Evolutionary conservation across 495 filamentous ascomycete genomes (phyloP).

Genomic region (Delitschia confertaspora): DNA sequence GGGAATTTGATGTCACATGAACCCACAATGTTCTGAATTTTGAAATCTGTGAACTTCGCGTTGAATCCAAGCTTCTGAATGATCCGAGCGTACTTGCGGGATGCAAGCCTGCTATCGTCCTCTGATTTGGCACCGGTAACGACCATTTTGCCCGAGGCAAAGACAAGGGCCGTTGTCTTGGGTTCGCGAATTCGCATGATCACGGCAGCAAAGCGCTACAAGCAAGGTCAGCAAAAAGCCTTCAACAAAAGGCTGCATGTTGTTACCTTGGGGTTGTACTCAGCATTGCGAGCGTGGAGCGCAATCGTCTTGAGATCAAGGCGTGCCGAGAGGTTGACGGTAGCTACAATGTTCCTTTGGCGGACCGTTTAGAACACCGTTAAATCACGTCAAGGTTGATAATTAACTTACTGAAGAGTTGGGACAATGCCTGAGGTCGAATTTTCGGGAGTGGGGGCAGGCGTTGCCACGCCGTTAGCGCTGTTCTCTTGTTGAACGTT

Average conservation of each 20-base stretch:
- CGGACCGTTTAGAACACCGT: slow-evolving; percentile 57
- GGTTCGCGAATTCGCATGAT: slow-evolving; percentile 99
- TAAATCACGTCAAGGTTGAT: slow-evolving; percentile 12
- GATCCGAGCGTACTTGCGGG: slow-evolving; percentile 96
- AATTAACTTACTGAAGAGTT: slow-evolving; percentile 95
- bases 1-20: slow-evolving; percentile 99
- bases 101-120: slow-evolving; percentile 93
- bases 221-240: slow-evolving; percentile 38
- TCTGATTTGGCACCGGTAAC: slow-evolving; percentile 98
- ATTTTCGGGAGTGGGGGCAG: slow-evolving; percentile 83
- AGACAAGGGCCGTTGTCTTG: slow-evolving; percentile 96
- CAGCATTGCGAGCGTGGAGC: slow-evolving; percentile 94
- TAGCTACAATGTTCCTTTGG: slow-evolving; percentile 98
- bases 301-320: slow-evolving; percentile 99
- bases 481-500: slow-evolving; percentile 46
- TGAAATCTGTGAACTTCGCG: slow-evolving; percentile 99
- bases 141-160: slow-evolving; percentile 98
- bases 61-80: slow-evolving; percentile 99
- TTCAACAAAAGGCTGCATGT: slow-evolving; percentile 24
- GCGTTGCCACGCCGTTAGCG: slow-evolving; percentile 86
- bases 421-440: slow-evolving; percentile 89
- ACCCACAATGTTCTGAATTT: slow-evolving; percentile 99
- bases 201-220: slow-evolving; percentile 96
- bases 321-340: slow-evolving; percentile 96
- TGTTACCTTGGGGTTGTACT: slow-evolving; percentile 91